Conservation (phyloP, 371 early-diverging fungal genomes). For the Syncephalastrum contaminatum region DNA sequence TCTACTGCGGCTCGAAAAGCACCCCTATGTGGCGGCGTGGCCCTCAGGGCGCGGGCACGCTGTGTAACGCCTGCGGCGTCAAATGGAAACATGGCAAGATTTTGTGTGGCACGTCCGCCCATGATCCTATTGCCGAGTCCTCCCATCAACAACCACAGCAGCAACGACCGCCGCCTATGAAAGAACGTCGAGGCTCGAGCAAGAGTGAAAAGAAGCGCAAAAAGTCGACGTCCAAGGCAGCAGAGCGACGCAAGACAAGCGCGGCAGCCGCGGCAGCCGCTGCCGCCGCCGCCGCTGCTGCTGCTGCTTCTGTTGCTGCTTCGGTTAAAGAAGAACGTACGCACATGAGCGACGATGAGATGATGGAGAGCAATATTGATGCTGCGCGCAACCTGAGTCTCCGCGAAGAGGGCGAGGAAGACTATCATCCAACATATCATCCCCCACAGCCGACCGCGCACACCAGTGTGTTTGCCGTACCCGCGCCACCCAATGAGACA, state of each 20-base stretch:
- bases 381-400: conserved; percentile 13
- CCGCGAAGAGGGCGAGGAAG: conserved; percentile 4
- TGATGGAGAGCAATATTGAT: conserved; percentile 10
- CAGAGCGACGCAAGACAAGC: neutral
- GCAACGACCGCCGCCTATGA: conserved; percentile 13
- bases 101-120: conserved; percentile 22
- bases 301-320: no score
- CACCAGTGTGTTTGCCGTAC: conserved; percentile 9
- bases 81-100: conserved; percentile 83
- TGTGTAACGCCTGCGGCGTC: conserved; percentile 92
- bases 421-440: neutral
- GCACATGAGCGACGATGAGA: conserved; percentile 11
- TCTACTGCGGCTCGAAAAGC: conserved; percentile 76
- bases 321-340: neutral
- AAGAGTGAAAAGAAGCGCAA: conserved; percentile 16
- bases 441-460: neutral
- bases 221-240: conserved; percentile 6
- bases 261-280: neutral
- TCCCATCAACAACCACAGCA: conserved; percentile 7
- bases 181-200: conserved; percentile 16
- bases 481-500: conserved; percentile 3
- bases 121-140: no score
- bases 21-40: conserved; percentile 94
- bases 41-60: conserved; percentile 73
- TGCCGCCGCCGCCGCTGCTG: no score